phyloP scores from a whole-genome alignment of 371 early-diverging fungal genomes.

The Haplosporangium sp. region DNA sequence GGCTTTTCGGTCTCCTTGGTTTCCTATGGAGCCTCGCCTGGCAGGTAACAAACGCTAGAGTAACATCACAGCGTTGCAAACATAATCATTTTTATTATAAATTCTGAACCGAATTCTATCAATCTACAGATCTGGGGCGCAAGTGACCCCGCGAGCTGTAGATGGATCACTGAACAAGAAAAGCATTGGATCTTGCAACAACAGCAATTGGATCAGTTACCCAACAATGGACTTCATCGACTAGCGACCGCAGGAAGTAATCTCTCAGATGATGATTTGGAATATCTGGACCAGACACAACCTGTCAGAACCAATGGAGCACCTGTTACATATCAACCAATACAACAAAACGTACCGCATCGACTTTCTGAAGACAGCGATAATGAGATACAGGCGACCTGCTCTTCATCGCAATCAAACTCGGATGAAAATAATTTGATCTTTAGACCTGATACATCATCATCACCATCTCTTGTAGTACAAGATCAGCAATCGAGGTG shows the following conservation, averaged over 20 bases:
- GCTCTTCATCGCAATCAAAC: not conserved
- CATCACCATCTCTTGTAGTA: not conserved
- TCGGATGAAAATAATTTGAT: slow-evolving; percentile 5
- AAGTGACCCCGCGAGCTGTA: slow-evolving; percentile 36
- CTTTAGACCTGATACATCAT: not conserved
- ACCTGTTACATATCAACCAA: slow-evolving; percentile 6
- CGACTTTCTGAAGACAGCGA: not conserved
- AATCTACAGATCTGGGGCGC: slow-evolving; percentile 42
- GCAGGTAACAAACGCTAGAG: slow-evolving; percentile 27
- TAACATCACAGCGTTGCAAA: not conserved
- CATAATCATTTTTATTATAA: not conserved
- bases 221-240: not conserved
- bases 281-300: not conserved
- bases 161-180: slow-evolving; percentile 38
- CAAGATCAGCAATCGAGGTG: slow-evolving; percentile 9
- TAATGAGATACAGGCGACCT: slow-evolving; percentile 1
- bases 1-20: slow-evolving; percentile 52
- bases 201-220: slow-evolving; percentile 19
- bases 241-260: not conserved
- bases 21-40: slow-evolving; percentile 44
- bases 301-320: not conserved
- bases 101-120: not conserved
- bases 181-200: slow-evolving; percentile 34
- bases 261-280: not conserved
- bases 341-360: not conserved